phyloP scores from a whole-genome alignment of 2,329 filamentous ascomycete genomes.

The Penicillium occitanis region DNA sequence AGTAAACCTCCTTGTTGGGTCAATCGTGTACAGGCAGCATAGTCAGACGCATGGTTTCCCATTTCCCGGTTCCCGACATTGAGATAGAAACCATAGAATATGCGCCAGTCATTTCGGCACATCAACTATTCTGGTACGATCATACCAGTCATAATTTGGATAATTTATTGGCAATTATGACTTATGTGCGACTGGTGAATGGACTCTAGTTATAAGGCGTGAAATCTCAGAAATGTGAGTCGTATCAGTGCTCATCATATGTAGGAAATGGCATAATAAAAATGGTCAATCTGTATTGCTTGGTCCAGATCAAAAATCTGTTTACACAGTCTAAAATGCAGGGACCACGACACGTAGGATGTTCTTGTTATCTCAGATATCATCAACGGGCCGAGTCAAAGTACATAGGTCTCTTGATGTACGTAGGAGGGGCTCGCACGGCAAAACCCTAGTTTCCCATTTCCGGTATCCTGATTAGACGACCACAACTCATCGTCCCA shows the following conservation, averaged over 20 bases:
- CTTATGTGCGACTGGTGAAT: background rate
- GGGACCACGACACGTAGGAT: background rate
- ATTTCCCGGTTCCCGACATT: background rate
- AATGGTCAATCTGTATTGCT: background rate
- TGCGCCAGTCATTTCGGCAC: background rate
- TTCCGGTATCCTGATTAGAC: background rate
- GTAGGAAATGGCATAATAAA: background rate
- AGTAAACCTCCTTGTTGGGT: background rate
- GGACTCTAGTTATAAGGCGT: background rate
- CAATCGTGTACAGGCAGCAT: background rate
- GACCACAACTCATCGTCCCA: background rate
- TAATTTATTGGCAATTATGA: background rate
- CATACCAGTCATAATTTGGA: background rate
- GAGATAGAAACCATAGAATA: background rate
- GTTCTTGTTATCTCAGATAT: background rate
- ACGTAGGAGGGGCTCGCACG: background rate
- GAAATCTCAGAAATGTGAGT: background rate
- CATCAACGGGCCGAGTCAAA: background rate
- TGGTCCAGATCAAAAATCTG: background rate
- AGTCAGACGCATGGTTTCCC: background rate
- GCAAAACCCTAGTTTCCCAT: background rate
- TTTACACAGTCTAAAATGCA: background rate
- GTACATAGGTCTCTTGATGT: background rate
- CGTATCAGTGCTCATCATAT: background rate
- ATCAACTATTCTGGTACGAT: background rate